Base-by-base conservation (phyloP, 2,329 filamentous ascomycete species). In the Fusarium albidum region DNA sequence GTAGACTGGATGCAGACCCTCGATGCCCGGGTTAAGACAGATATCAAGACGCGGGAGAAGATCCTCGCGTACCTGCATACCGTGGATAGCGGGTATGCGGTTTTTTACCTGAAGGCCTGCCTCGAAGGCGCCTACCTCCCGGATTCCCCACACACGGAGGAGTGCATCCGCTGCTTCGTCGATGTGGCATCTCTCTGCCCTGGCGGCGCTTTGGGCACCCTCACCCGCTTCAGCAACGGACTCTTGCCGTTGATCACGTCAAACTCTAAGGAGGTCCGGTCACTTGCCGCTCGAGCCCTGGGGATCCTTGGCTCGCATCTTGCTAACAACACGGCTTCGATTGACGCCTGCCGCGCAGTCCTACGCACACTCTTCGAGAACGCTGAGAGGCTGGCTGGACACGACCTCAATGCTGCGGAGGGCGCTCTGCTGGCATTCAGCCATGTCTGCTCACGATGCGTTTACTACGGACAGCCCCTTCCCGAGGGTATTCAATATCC, bases 1-100 rank as follows among this genome's bases (percentile, higher is more conserved):
- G 86, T 89, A 38, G 90, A 94, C 57, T 98, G 95, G 95, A 89
- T 92, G 69, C 81, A 87, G 38, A 88, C 89, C 61, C 78, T 98
- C 3, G 89, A 93, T 61, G 84, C 86, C 2, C 80, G 89, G 7
- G 79, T 95, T 26, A 82, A 86, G 33, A 90, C 88, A 6, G 89
- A 94, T 66, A 80, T 88, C 52, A 76, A 80, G 38, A 85, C 85
- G 10, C 82, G 91, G 33, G 72, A 80, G 21, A 79, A 80, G 6
- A 79, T 92, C 49, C 82, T 80, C 48, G 66, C 68, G 1, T 85
- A 88, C 57, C 67, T 89, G 52, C 65, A 73, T 48, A 70, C 65
- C 34, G 61, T 75, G 2, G 74, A 81, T 21, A 66, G 70, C 13
- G 68, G 70, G 3, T 68, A 70, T 12, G 58, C 84, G 3, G 55